Evolutionary conservation across 805 yeast species (phyloP).

Genomic region (Ogataea neopini): DNA sequence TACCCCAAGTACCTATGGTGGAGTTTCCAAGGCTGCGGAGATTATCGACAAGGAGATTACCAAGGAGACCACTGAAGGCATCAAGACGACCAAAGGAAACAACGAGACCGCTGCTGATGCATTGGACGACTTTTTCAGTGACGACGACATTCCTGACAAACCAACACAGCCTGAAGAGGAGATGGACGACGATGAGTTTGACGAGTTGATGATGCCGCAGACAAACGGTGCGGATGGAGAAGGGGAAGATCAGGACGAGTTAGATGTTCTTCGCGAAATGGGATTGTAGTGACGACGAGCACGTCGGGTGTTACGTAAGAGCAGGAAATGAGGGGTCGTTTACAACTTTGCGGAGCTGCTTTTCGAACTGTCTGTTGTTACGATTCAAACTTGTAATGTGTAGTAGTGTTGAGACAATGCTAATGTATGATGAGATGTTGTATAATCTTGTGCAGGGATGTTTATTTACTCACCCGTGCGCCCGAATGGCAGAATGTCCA

Average conservation of each 20-base stretch:
- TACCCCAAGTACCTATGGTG: constrained; percentile 6
- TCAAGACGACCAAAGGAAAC: background rate
- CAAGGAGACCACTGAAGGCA: too few species aligned
- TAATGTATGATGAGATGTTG: too few species aligned
- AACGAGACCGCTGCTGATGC: too few species aligned
- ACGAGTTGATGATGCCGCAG: constrained; percentile 16
- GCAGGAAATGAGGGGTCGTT: background rate
- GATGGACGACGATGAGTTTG: constrained; percentile 19
- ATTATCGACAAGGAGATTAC: background rate
- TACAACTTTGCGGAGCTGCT: too few species aligned
- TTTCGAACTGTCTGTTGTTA: too few species aligned
- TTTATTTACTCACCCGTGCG: background rate
- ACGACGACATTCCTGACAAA: constrained; percentile 15
- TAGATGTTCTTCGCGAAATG: constrained; percentile 46
- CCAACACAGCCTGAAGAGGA: background rate
- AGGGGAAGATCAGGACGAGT: constrained; percentile 40
- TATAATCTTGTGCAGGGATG: background rate
- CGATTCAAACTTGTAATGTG: too few species aligned
- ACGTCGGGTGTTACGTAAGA: too few species aligned
- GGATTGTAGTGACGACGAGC: too few species aligned
- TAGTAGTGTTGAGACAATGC: too few species aligned
- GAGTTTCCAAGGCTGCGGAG: background rate
- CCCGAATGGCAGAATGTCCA: background rate
- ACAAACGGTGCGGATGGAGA: background rate
- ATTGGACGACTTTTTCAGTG: constrained; percentile 1